phyloP scores from a whole-genome alignment of 306 rosid species.

The Pyrus bretschneideri region DNA sequence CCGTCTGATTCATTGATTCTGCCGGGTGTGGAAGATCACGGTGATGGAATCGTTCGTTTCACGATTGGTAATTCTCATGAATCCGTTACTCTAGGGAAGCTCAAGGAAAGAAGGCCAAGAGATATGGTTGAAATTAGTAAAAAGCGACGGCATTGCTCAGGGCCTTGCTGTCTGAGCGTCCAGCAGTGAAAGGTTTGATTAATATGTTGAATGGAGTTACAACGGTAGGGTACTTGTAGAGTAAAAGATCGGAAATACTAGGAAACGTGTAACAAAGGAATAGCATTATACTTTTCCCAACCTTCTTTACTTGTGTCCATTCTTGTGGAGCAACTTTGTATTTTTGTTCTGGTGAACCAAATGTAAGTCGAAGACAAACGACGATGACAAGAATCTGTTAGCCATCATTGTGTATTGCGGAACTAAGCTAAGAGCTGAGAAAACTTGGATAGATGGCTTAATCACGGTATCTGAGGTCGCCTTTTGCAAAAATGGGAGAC shows the following conservation, averaged over 20 bases:
- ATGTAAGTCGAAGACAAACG: too few species aligned
- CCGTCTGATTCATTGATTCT: slow-evolving; percentile 58
- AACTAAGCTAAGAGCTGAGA: neutral
- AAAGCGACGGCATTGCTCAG: slow-evolving; percentile 56
- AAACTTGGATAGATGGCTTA: too few species aligned
- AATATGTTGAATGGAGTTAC: slow-evolving; percentile 42
- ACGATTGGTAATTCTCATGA: slow-evolving; percentile 50
- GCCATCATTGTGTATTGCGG: neutral
- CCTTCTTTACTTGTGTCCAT: neutral
- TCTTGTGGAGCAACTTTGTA: neutral
- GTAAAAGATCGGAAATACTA: slow-evolving; percentile 5
- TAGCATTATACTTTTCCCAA: slow-evolving; percentile 9
- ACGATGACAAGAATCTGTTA: too few species aligned
- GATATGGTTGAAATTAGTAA: slow-evolving; percentile 52
- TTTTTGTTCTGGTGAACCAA: neutral
- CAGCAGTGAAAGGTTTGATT: slow-evolving; percentile 35
- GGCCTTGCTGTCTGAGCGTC: slow-evolving; percentile 57
- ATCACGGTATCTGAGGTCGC: fast-evolving
- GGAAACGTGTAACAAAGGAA: slow-evolving; percentile 17
- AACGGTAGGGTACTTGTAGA: slow-evolving; percentile 42
- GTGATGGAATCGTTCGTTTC: slow-evolving; percentile 53
- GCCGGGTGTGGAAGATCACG: slow-evolving; percentile 56
- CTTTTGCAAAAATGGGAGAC: too few species aligned
- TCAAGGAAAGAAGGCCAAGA: slow-evolving; percentile 65
- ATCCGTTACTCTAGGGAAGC: slow-evolving; percentile 48